A percentile compares a stretch with the other conserved stretches of the same genome.
phyloP scores from a whole-genome alignment of 768 basidiomycete genomes.

The Rhodosporidiobolus sp. region DNA sequence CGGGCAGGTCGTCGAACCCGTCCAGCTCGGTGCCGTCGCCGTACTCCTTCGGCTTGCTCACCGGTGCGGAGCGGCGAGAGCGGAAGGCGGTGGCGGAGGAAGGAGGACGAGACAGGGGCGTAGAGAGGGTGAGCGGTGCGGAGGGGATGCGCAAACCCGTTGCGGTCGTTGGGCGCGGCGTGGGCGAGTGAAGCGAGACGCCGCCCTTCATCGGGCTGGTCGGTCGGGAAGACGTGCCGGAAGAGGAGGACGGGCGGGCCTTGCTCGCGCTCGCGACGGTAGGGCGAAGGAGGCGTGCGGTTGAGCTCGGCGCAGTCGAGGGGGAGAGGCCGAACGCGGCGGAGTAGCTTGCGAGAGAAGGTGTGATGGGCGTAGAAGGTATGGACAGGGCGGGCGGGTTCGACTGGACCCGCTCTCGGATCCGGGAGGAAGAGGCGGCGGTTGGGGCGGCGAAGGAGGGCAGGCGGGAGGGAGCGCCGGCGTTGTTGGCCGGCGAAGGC shows the following conservation, averaged over 20 bases:
- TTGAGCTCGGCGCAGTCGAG: not conserved
- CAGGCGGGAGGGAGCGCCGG: not conserved
- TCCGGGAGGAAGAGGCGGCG: constrained; percentile 14
- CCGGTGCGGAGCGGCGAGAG: not conserved
- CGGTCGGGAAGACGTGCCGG: not conserved
- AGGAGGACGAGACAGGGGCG: not conserved
- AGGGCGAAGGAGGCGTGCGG: constrained; percentile 5
- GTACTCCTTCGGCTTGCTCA: constrained; percentile 39
- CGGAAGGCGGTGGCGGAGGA: too few relatives aligned
- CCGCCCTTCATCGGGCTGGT: not conserved
- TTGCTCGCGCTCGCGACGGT: constrained; percentile 18
- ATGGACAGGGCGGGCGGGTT: constrained; percentile 5
- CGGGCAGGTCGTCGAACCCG: constrained; percentile 51
- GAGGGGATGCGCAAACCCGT: constrained; percentile 5
- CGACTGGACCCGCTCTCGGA: constrained; percentile 16
- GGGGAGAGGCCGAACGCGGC: not conserved
- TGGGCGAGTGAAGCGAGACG: not conserved
- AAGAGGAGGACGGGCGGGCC: not conserved
- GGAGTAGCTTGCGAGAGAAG: not conserved
- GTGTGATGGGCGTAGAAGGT: not conserved
- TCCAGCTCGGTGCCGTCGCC: constrained; percentile 53
- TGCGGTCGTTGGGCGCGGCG: not conserved
- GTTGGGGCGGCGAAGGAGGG: constrained; percentile 35
- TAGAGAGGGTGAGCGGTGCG: constrained; percentile 1
- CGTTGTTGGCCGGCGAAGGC: not conserved